Evolutionary conservation across 306 rosid genomes (phyloP), one percentile per base, ranked within the genome.

Genomic region (Vachellia collinsii): DNA sequence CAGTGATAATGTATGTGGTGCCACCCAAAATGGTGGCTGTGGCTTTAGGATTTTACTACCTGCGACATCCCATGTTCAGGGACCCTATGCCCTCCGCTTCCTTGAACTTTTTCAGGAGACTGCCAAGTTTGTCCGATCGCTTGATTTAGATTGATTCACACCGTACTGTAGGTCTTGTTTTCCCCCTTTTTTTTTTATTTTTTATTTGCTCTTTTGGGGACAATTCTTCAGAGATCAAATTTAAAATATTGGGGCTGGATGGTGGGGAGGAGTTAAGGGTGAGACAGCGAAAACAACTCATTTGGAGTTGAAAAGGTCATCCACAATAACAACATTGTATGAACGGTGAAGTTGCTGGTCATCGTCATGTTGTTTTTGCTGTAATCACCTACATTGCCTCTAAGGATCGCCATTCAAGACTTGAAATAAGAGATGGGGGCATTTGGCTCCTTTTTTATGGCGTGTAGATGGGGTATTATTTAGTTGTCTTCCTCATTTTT

Each of bases 121-220:
- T 93, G 69, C 97, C 99, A 25, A 93, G 97, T 78, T 87, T 93
- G 69, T 93, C 98, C 3, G 98, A 95, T 85, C 83, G 98, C 53
- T 80, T 92, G 73, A 88, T 95, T 86, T 93, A 95, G 95, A 85
- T 80, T 75, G 94, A 85, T 78, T 77, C 80, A 82, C 54, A 64
- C n/a, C 34, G 34, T 68, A 41, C 12, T 12, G 46, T 68, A 71
- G 54, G 38, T 37, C 53, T 58, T 34, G 7, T 80, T 29, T n/a
- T 56, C 2, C 34, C 34, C 34, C 2, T 0, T 29, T 36, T 13
- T 17, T 11, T 6, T 11, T 42, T 53, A 19, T 53, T 29, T 68
- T 23, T 66, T 53, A 13, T 72, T 6, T 42, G 77, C 4, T 59
- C 54, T 74, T 42, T 20, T 17, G 4, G 77, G 37, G 53, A 16